phyloP scores from a whole-genome alignment of 2,329 filamentous ascomycete genomes.

The Fusarium domesticum region DNA sequence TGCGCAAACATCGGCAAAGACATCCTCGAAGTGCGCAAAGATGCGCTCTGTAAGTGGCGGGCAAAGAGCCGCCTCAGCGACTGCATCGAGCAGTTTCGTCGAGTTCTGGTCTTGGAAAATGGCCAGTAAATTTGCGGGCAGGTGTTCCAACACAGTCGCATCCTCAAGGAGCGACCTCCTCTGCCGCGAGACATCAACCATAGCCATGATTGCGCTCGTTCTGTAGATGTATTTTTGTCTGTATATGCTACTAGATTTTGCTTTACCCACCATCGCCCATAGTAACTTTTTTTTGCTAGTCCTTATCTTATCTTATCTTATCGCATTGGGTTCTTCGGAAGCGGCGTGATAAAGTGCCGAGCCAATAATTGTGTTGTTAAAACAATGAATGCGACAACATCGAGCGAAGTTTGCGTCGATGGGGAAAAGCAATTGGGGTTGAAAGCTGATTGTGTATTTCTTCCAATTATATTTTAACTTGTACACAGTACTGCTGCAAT shows the following conservation, averaged over 20 bases:
- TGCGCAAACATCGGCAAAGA: slow-evolving; percentile 80
- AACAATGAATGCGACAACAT: too few relatives aligned
- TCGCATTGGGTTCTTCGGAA: slow-evolving; percentile 7
- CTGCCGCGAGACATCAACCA: slow-evolving; percentile 54
- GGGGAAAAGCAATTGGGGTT: too few relatives aligned
- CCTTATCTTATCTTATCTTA: slow-evolving; percentile 30
- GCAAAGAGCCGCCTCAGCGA: slow-evolving; percentile 67
- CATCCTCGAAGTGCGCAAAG: slow-evolving; percentile 69
- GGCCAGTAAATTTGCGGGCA: slow-evolving; percentile 68
- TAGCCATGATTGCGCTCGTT: slow-evolving; percentile 48
- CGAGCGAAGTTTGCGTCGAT: too few relatives aligned
- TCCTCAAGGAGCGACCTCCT: slow-evolving; percentile 56
- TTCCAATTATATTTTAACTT: too few relatives aligned
- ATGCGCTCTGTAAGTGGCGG: slow-evolving; percentile 68
- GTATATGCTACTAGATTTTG: slow-evolving; percentile 26
- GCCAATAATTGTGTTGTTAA: too few relatives aligned
- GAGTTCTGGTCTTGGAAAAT: slow-evolving; percentile 63
- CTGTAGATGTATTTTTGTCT: slow-evolving; percentile 27
- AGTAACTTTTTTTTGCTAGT: slow-evolving; percentile 34
- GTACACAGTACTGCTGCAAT: too few relatives aligned
- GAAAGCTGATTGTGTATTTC: too few relatives aligned
- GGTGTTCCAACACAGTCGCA: slow-evolving; percentile 50
- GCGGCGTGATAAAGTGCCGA: slow-evolving; percentile 37
- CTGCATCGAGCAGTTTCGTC: slow-evolving; percentile 65
- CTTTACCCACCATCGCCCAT: slow-evolving; percentile 28